A percentile compares a stretch with the other conserved stretches of the same genome.
Evolutionary conservation across 2,329 filamentous ascomycete species (phyloP).

Genomic region (Verticillium albo-atrum): DNA sequence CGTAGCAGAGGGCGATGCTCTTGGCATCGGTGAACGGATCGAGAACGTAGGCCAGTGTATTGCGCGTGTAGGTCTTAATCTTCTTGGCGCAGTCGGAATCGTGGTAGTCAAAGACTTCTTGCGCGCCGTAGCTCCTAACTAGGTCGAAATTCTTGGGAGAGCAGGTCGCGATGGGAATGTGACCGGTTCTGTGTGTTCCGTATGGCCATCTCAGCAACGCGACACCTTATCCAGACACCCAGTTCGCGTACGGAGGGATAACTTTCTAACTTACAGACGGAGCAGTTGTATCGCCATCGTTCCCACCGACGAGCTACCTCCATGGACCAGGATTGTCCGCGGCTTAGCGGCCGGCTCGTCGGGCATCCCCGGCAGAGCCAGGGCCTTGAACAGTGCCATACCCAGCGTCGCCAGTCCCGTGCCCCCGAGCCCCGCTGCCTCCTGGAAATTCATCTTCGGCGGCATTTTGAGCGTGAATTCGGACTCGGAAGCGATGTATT

Average conservation of each 20-base stretch:
- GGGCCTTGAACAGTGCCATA: constrained; percentile 12
- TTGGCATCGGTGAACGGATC: constrained; percentile 29
- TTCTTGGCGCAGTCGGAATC: constrained; percentile 14
- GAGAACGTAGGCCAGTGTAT: constrained; percentile 28
- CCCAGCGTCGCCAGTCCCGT: constrained; percentile 11
- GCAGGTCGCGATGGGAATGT: constrained; percentile 28
- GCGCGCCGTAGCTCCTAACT: constrained; percentile 32
- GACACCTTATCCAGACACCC: no score
- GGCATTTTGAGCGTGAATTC: constrained; percentile 12
- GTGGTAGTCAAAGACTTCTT: constrained; percentile 33
- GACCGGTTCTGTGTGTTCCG: constrained; percentile 3
- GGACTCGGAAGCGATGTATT: no score
- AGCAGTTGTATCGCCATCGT: constrained; percentile 19
- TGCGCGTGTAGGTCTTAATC: constrained; percentile 30
- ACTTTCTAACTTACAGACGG: constrained; percentile 20
- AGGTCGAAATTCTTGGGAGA: constrained; percentile 30
- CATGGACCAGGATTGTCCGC: constrained; percentile 15
- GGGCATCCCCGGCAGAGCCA: constrained; percentile 14
- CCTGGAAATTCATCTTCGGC: constrained; percentile 7
- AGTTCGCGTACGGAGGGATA: no score
- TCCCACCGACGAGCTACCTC: constrained; percentile 14
- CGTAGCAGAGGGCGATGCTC: constrained; percentile 31
- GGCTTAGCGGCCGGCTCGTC: constrained; percentile 8
- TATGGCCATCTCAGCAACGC: no score
- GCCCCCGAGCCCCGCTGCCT: constrained; percentile 14